Base-by-base conservation (phyloP, 164 flowering plant species). In the Tetrastigma voinierianum region DNA sequence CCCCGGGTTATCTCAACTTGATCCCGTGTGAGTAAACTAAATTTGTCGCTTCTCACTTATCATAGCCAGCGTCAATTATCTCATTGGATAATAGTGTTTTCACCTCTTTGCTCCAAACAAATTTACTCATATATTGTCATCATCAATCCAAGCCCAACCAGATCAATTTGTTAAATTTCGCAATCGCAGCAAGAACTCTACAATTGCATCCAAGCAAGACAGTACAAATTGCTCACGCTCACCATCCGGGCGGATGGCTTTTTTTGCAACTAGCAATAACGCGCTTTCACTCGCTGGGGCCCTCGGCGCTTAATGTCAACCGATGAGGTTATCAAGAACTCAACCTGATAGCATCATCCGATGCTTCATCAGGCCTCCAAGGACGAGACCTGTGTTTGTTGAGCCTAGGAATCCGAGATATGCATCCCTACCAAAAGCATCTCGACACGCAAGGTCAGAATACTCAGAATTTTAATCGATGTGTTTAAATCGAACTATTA, bases 361-460 rank as follows among this genome's bases (percentile, higher is more conserved):
- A 18, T 72, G 83, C 79, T 91, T 94, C n/a, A n/a, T n/a, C n/a
- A n/a, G n/a, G n/a, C n/a, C n/a, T n/a, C n/a, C n/a, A n/a, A n/a
- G n/a, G n/a, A 91, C 98, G 24, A 86, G 96, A 46, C 73, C 96
- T 47, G 96, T 94, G 63, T 94, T 94, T 70, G 90, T 94, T 51
- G 90, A 90, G 77, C 73, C 76, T 61, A 84, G 98, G 15, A 10
- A 46, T 12, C 46, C 55, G 55, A 67, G 46, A n/a, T n/a, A n/a
- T n/a, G n/a, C n/a, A n/a, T n/a, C n/a, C n/a, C n/a, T n/a, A n/a
- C n/a, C n/a, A n/a, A n/a, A n/a, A n/a, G n/a, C n/a, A n/a, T n/a
- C n/a, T n/a, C n/a, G n/a, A n/a, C n/a, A n/a, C n/a, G n/a, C n/a
- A n/a, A n/a, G n/a, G n/a, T n/a, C n/a, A n/a, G n/a, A n/a, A n/a